Conservation (phyloP, 768 basidiomycete genomes). For the Hortiboletus campestris region DNA sequence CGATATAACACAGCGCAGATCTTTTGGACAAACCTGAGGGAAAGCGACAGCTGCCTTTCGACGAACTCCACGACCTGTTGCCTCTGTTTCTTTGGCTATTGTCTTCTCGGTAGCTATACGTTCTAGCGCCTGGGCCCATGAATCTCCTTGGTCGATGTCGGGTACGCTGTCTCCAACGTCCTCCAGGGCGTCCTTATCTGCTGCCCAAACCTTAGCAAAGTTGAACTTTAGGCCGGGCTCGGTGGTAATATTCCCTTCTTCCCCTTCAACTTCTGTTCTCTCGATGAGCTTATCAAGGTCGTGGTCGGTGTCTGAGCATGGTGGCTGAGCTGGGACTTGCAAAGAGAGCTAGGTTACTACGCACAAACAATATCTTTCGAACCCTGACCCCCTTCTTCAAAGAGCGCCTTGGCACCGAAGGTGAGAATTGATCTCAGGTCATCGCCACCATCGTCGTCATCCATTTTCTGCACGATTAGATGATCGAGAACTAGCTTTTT, state of each 20-base stretch:
- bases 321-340: neutral
- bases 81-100: constrained; percentile 45
- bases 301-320: constrained; percentile 61
- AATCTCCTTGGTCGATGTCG: constrained; percentile 57
- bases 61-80: constrained; percentile 72
- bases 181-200: constrained; percentile 68
- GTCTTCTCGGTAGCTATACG: constrained; percentile 43
- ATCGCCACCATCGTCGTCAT: constrained; percentile 71
- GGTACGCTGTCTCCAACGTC: constrained; percentile 56
- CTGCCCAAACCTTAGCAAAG: constrained; percentile 92
- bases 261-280: constrained; percentile 73
- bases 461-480: constrained; percentile 95
- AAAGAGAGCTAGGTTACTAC: constrained; percentile 16
- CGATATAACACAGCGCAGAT: neutral
- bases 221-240: constrained; percentile 65
- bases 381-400: constrained; percentile 58
- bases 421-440: constrained; percentile 88
- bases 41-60: constrained; percentile 63
- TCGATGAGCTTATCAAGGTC: constrained; percentile 87
- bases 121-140: constrained; percentile 76
- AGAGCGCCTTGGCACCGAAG: constrained; percentile 84
- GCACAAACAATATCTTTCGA: constrained; percentile 69
- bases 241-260: constrained; percentile 48
- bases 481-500: constrained; percentile 94
- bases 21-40: constrained; percentile 26